phyloP scores from a whole-genome alignment of 2,329 filamentous ascomycete species.

The Elsinoe batatas region DNA sequence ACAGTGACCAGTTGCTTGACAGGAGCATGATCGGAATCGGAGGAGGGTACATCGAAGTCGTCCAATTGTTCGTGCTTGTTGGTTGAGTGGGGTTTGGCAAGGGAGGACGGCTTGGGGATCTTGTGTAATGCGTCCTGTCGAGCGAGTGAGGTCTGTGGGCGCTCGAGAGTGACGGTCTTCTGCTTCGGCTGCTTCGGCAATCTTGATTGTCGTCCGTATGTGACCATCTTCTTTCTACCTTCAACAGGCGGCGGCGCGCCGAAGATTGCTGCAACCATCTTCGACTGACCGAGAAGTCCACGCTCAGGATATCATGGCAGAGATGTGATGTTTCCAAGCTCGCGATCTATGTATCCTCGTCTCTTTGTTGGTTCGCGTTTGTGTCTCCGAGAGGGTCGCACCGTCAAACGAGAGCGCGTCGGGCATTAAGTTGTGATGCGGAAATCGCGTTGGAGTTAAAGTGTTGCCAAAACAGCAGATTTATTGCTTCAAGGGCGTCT shows the following conservation, averaged over 20 bases:
- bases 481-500: too few relatives aligned
- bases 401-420: too few relatives aligned
- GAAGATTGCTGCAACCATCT: constrained; percentile 16
- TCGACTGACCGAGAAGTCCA: neutral
- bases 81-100: neutral
- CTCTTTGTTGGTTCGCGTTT: too few relatives aligned
- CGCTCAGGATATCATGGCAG: too few relatives aligned
- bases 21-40: constrained; percentile 23
- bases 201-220: constrained; percentile 29
- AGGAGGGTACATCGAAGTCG: constrained; percentile 36
- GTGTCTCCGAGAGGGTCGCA: too few relatives aligned
- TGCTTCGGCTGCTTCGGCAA: constrained; percentile 12
- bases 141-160: constrained; percentile 5
- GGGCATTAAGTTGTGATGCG: too few relatives aligned
- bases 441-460: too few relatives aligned
- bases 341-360: too few relatives aligned
- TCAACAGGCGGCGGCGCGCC: constrained; percentile 22
- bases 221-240: constrained; percentile 28
- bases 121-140: neutral
- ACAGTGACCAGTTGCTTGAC: neutral
- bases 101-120: neutral
- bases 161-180: neutral
- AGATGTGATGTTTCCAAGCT: too few relatives aligned
- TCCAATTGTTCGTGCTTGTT: constrained; percentile 15
- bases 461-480: too few relatives aligned